Evolutionary conservation across 768 basidiomycete species (phyloP).

Genomic region (Imleria badia): DNA sequence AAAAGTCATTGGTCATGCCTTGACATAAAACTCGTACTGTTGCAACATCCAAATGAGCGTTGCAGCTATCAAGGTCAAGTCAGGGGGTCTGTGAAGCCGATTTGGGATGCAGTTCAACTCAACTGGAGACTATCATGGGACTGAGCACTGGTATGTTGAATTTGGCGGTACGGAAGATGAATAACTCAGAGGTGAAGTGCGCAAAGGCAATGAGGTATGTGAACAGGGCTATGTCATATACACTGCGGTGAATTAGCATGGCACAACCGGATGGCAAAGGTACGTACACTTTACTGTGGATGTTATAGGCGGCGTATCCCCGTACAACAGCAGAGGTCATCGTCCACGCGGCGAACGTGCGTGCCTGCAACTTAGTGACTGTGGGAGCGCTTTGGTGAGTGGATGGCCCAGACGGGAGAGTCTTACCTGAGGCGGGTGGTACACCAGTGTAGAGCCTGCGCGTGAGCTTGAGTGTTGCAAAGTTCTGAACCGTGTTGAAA

Average conservation of each 20-base stretch:
- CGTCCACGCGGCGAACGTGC: slow-evolving; percentile 93
- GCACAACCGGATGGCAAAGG: not conserved
- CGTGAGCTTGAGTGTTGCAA: slow-evolving; percentile 73
- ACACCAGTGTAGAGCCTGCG: slow-evolving; percentile 66
- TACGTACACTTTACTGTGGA: slow-evolving; percentile 75
- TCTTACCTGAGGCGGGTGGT: slow-evolving; percentile 40
- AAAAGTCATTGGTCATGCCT: slow-evolving; percentile 22
- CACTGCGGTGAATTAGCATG: slow-evolving; percentile 42
- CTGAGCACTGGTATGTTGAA: slow-evolving; percentile 59
- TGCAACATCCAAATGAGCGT: slow-evolving; percentile 84
- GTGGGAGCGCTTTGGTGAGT: not conserved
- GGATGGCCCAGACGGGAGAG: not conserved
- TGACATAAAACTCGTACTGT: slow-evolving; percentile 81
- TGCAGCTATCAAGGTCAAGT: slow-evolving; percentile 42
- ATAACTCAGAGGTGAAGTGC: slow-evolving; percentile 84
- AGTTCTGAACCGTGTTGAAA: slow-evolving; percentile 87
- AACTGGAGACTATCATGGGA: slow-evolving; percentile 86
- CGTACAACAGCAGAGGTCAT: slow-evolving; percentile 81
- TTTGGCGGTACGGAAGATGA: slow-evolving; percentile 78
- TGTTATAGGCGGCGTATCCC: slow-evolving; percentile 86
- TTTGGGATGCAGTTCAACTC: slow-evolving; percentile 34
- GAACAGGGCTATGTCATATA: slow-evolving; percentile 86
- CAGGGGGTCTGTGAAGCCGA: slow-evolving; percentile 1
- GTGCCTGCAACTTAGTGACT: slow-evolving; percentile 87
- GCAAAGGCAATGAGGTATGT: slow-evolving; percentile 89